Conservation (phyloP, 2,329 filamentous ascomycete genomes). For the Colletotrichum brevisporum region DNA sequence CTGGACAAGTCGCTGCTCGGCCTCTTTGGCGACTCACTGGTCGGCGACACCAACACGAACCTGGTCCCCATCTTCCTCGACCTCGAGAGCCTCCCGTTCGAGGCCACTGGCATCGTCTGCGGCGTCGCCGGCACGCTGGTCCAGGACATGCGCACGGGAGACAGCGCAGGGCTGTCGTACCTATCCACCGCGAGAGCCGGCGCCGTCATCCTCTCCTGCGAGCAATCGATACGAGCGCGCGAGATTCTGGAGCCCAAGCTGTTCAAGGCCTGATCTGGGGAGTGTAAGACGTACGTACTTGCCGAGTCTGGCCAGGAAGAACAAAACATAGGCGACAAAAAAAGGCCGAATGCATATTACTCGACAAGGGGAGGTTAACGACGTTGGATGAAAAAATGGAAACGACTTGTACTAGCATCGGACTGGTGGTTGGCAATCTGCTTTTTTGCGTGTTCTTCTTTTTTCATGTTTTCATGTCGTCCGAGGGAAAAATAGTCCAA, state of each 20-base stretch:
- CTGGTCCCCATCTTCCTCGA: slow-evolving; percentile 92
- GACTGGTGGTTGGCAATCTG: slow-evolving; percentile 36
- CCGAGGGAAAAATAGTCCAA: slow-evolving; percentile 8
- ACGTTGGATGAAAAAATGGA: slow-evolving; percentile 26
- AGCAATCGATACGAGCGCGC: slow-evolving; percentile 81
- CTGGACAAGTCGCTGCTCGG: slow-evolving; percentile 77
- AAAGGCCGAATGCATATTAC: background rate
- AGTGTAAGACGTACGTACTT: too few species aligned
- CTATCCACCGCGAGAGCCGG: slow-evolving; percentile 90
- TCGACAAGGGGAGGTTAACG: slow-evolving; percentile 11
- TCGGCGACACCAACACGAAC: slow-evolving; percentile 80
- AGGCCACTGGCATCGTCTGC: slow-evolving; percentile 95
- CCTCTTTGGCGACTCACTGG: slow-evolving; percentile 79
- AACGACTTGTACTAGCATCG: slow-evolving; percentile 34
- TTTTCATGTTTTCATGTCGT: slow-evolving; percentile 15
- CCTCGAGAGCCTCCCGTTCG: slow-evolving; percentile 82
- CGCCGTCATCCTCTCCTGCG: slow-evolving; percentile 86
- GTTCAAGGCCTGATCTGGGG: slow-evolving; percentile 46
- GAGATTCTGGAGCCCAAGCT: slow-evolving; percentile 74
- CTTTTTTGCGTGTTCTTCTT: slow-evolving; percentile 10
- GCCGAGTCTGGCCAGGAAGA: background rate
- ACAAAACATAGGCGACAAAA: background rate
- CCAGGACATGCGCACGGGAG: slow-evolving; percentile 73
- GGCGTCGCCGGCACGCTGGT: slow-evolving; percentile 89
- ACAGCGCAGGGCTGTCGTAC: slow-evolving; percentile 86